A percentile compares a stretch with the other conserved stretches of the same genome.
Evolutionary conservation across 768 basidiomycete species (phyloP).

Genomic region (Fomitopsis serialis): DNA sequence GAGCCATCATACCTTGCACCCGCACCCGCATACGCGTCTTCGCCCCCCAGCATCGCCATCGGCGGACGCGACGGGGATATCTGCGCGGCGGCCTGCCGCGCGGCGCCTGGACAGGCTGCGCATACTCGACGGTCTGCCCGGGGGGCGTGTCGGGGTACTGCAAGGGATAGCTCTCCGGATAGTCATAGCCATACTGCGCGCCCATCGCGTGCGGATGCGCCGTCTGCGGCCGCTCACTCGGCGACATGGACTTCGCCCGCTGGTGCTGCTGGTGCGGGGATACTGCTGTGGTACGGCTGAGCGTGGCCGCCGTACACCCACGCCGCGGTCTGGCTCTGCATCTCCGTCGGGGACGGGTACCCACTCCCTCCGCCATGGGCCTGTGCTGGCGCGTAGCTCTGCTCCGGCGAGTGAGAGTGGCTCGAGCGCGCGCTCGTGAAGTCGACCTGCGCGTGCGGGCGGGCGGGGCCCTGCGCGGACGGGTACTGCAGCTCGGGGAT

Average conservation of each 20-base stretch:
- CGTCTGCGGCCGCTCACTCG: background rate
- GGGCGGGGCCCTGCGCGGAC: slow-evolving; percentile 9
- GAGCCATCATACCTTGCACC: background rate
- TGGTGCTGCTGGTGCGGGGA: slow-evolving; percentile 2
- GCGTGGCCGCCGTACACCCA: background rate
- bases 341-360: slow-evolving; percentile 4
- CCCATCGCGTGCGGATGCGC: background rate
- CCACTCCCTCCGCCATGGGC: background rate
- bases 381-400: slow-evolving; percentile 11
- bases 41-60: slow-evolving; percentile 3
- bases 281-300: background rate
- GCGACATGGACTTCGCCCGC: background rate
- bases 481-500: slow-evolving; percentile 12
- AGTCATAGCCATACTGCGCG: background rate
- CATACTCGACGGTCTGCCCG: background rate
- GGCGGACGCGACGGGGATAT: slow-evolving; percentile 12
- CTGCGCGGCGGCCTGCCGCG: slow-evolving; percentile 15
- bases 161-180: background rate
- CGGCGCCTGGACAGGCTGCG: background rate
- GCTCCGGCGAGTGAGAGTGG: slow-evolving; percentile 7
- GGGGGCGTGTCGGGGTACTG: background rate
- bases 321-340: background rate
- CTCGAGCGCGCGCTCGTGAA: background rate
- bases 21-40: slow-evolving; percentile 5
- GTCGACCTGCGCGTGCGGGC: slow-evolving; percentile 3